Conservation (phyloP, 106 monocot genomes). For the Apostasia ramifera region DNA sequence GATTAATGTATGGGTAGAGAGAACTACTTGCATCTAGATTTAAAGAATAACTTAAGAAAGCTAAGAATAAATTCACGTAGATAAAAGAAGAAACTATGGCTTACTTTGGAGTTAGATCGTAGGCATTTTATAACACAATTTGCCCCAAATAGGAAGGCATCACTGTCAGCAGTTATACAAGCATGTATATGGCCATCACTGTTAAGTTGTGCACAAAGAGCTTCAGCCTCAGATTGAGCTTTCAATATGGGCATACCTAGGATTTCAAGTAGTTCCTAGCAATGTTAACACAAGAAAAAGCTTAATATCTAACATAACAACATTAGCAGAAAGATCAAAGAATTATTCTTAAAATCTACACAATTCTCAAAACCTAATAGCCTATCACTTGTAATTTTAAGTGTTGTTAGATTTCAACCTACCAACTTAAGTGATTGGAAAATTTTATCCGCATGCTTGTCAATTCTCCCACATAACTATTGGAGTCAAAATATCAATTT, state of each 20-base stretch:
- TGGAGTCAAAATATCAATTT: no score
- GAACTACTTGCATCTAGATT: neutral
- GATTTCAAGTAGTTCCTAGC: conserved; percentile 78
- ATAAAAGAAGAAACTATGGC: neutral
- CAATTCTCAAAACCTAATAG: no score
- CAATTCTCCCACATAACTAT: no score
- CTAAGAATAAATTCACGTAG: neutral
- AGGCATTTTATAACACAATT: conserved; percentile 82
- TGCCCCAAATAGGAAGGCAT: conserved; percentile 94
- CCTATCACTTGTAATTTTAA: no score
- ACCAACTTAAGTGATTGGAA: no score
- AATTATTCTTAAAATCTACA: no score
- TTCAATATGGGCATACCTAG: conserved; percentile 84
- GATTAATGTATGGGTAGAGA: neutral
- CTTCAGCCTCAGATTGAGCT: conserved; percentile 85
- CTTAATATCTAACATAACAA: no score
- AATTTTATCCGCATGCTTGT: no score
- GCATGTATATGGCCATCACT: conserved; percentile 84
- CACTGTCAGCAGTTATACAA: conserved; percentile 95
- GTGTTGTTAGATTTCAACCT: no score
- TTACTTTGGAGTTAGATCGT: conserved; percentile 71
- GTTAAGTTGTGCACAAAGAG: conserved; percentile 87
- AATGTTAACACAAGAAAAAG: conserved; percentile 16
- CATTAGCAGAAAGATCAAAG: no score
- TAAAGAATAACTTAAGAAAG: neutral